Evolutionary conservation across 2,329 filamentous ascomycete species (phyloP).

Genomic region (Cladosporium phlei): DNA sequence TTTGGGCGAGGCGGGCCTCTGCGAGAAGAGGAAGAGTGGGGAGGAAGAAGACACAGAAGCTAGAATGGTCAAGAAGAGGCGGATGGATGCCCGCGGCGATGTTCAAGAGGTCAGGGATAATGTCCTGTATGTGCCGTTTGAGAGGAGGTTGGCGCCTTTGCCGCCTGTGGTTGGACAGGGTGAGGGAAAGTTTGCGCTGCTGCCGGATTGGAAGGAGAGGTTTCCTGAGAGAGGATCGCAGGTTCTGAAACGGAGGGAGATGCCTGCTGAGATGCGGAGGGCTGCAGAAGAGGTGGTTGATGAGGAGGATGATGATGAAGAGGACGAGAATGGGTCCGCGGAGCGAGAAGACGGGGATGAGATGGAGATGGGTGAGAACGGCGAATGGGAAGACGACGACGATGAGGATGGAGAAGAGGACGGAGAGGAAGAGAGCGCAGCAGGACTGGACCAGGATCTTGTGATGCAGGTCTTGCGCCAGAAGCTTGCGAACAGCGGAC

Average conservation of each 20-base stretch:
- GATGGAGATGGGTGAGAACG: constrained; percentile 7
- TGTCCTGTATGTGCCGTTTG: constrained; percentile 24
- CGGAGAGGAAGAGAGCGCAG: constrained; percentile 17
- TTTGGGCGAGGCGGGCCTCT: constrained; percentile 17
- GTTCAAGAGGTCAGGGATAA: constrained; percentile 18
- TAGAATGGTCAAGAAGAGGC: constrained; percentile 12
- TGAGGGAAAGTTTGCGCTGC: constrained; percentile 34
- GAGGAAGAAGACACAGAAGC: constrained; percentile 22
- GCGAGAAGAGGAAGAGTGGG: constrained; percentile 30
- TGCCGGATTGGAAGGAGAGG: constrained; percentile 43
- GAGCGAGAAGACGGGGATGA: constrained; percentile 21
- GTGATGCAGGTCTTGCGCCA: constrained; percentile 31
- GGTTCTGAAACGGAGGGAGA: constrained; percentile 15
- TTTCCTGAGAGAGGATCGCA: constrained; percentile 25
- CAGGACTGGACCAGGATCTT: constrained; percentile 35
- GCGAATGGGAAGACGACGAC: constrained; percentile 12
- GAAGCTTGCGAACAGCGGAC: constrained; percentile 28
- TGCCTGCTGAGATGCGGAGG: constrained; percentile 29
- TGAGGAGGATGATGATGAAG: constrained; percentile 11
- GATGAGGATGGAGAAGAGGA: constrained; percentile 14
- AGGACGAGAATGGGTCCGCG: constrained; percentile 9
- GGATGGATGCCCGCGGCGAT: constrained; percentile 16
- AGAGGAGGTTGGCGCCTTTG: constrained; percentile 16
- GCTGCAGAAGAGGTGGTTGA: constrained; percentile 24
- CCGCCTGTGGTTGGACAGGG: constrained; percentile 23